Base-by-base conservation (phyloP, 805 yeast species). In the Ogataea nitratoaversa region DNA sequence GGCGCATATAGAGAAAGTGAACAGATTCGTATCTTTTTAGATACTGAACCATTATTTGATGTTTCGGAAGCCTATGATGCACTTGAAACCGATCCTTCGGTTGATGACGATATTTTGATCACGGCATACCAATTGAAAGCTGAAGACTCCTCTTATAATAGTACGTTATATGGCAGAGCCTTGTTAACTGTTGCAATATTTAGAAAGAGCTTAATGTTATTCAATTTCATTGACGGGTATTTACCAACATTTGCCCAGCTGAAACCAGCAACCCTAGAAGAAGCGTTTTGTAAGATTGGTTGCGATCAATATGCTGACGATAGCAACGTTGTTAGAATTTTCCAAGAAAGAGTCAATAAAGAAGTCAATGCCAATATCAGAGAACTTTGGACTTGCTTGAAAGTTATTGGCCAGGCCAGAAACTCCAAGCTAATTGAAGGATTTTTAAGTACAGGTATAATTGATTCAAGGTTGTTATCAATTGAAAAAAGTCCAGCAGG, bases 401-500 rank as follows among this genome's bases (percentile, higher is more conserved):
- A 74, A 27, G 60, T 68, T 2, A 67, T 87, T 35, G 88, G 84
- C 0, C 65, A 63, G 6, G 61, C 65, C 5, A 73, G 76, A 44
- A 68, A 76, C 19, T 79, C 89, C 7, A 70, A 72, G 30, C 56
- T 82, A 12, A 71, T 88, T 13, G 54, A 57, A 4, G 70, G 78
- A 11, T 88, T 71, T 50, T 62, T 88, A 24, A 67, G 66, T 30
- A 70, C 78, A 0, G 95, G 95, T 0, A 62, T 72, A 17, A 65
- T 83, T 28, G 86, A 83, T 56, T 73, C 79, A 4, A 63, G 72
- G 8, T 60, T 73, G 2, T 60, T 84, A 16, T 81, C 89, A 0
- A 74, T 78, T 0, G 80, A 75, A 13, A 73, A 76, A 36, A 81
- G 91, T 77, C 99, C 99, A 0, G 86, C 88, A 3, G 99, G 99